These are phyloP conservation scores for Pterocarpus santalinus DNA, from an alignment of 306 rosid genomes.

Conservation along the genomic window DNA sequence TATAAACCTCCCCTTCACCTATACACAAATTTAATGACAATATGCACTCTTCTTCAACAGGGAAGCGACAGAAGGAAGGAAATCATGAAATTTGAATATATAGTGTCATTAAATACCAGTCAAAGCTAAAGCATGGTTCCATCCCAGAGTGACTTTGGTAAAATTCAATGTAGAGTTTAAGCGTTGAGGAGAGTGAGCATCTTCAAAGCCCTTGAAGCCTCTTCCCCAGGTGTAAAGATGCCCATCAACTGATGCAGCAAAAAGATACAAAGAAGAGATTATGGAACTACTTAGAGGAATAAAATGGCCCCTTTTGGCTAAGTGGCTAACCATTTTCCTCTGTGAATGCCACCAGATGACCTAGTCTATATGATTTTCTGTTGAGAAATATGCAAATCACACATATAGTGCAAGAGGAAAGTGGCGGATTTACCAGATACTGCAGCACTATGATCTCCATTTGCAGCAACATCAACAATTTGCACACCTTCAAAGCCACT, in stretches of 20 bases:
- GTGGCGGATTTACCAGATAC: conserved; percentile 63
- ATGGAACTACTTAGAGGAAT: conserved; percentile 9
- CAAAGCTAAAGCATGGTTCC: conserved; percentile 90
- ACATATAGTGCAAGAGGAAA: conserved; percentile 38
- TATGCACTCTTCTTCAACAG: conserved; percentile 19
- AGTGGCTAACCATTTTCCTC: conserved; percentile 1
- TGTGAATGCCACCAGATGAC: conserved; percentile 12
- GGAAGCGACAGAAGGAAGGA: conserved; percentile 17
- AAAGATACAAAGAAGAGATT: conserved; percentile 6
- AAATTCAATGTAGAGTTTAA: conserved; percentile 50
- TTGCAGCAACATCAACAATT: conserved; percentile 67
- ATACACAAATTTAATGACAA: conserved; percentile 33
- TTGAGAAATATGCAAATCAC: neutral
- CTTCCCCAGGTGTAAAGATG: conserved; percentile 89
- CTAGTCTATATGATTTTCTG: conserved; percentile 2
- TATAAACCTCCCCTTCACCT: conserved; percentile 72
- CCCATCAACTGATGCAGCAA: conserved; percentile 66
- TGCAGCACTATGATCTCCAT: conserved; percentile 96
- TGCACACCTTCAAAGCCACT: conserved; percentile 62
- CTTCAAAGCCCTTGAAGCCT: conserved; percentile 72
- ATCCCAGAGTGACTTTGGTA: conserved; percentile 67
- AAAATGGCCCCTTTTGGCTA: neutral
- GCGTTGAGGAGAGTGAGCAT: conserved; percentile 59
- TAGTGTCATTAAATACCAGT: conserved; percentile 57
- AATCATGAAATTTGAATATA: neutral